phyloP scores from a whole-genome alignment of 352 stramenopile genomes.

The Lagenidium giganteum region DNA sequence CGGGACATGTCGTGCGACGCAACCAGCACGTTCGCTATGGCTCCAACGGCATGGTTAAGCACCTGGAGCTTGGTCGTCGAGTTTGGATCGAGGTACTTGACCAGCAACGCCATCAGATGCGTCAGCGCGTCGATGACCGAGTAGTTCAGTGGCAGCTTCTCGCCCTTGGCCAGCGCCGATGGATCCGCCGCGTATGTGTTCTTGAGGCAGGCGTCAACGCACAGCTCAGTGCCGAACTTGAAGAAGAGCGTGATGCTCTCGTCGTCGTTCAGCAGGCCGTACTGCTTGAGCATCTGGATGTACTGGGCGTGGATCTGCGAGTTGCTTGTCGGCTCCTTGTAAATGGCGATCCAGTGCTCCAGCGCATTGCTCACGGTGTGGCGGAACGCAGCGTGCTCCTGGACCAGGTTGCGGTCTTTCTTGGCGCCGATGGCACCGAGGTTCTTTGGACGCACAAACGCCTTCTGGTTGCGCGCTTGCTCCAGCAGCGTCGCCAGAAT shows the following conservation, averaged over 20 bases:
- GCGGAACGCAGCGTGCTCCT: constrained; percentile 63
- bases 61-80: constrained; percentile 70
- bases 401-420: constrained; percentile 34
- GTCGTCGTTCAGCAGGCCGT: constrained; percentile 92
- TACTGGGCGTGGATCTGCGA: constrained; percentile 94
- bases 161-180: constrained; percentile 28
- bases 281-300: constrained; percentile 94
- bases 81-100: constrained; percentile 87
- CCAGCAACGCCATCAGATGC: constrained; percentile 91
- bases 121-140: constrained; percentile 92
- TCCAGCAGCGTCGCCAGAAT: constrained; percentile 63
- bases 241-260: constrained; percentile 96
- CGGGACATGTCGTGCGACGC: constrained; percentile 60
- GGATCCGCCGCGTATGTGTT: constrained; percentile 42
- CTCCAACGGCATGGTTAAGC: constrained; percentile 92
- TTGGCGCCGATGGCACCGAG: constrained; percentile 36
- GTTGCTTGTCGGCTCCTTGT: constrained; percentile 84
- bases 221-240: constrained; percentile 92
- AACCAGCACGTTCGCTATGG: constrained; percentile 89
- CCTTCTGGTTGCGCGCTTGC: constrained; percentile 54
- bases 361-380: constrained; percentile 86
- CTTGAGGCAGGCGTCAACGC: constrained; percentile 94
- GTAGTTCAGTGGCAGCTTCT: constrained; percentile 76
- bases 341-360: constrained; percentile 96
- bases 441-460: constrained; percentile 33